Conservation (phyloP, 495 filamentous ascomycete genomes). For the Clohesyomyces aquaticus region DNA sequence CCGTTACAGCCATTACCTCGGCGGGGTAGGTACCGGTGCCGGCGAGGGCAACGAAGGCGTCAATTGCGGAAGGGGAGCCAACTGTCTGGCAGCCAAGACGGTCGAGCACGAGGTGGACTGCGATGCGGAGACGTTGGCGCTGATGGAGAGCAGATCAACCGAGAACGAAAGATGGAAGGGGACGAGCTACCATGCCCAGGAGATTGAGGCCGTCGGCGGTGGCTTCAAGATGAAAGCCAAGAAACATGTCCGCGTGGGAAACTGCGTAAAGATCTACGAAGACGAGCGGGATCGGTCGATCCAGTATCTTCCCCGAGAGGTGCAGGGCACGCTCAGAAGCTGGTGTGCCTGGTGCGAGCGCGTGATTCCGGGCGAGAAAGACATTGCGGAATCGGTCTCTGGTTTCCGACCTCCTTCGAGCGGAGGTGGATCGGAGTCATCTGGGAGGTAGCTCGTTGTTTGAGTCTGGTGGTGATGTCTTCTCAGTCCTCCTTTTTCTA, state of each 20-base stretch:
- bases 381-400: constrained; percentile 37
- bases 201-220: constrained; percentile 86
- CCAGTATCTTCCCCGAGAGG: constrained; percentile 60
- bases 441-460: constrained; percentile 2
- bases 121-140: constrained; percentile 18
- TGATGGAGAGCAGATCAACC: not conserved
- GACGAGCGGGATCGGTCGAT: constrained; percentile 67
- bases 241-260: constrained; percentile 74
- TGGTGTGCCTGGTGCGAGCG: constrained; percentile 71
- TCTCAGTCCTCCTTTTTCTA: too few species aligned
- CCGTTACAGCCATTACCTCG: constrained; percentile 77
- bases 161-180: constrained; percentile 46
- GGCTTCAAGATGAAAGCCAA: constrained; percentile 80
- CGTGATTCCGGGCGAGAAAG: constrained; percentile 56
- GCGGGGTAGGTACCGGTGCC: constrained; percentile 82
- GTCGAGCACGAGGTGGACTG: constrained; percentile 76
- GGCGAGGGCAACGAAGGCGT: constrained; percentile 87
- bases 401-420: constrained; percentile 12
- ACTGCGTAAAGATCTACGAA: constrained; percentile 78
- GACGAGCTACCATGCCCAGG: constrained; percentile 75
- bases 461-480: too few species aligned
- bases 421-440: constrained; percentile 11
- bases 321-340: constrained; percentile 58
- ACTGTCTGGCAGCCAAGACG: constrained; percentile 71
- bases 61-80: constrained; percentile 71